phyloP scores from a whole-genome alignment of 805 yeast species.

The Saccharomycopsis synnaedendra region DNA sequence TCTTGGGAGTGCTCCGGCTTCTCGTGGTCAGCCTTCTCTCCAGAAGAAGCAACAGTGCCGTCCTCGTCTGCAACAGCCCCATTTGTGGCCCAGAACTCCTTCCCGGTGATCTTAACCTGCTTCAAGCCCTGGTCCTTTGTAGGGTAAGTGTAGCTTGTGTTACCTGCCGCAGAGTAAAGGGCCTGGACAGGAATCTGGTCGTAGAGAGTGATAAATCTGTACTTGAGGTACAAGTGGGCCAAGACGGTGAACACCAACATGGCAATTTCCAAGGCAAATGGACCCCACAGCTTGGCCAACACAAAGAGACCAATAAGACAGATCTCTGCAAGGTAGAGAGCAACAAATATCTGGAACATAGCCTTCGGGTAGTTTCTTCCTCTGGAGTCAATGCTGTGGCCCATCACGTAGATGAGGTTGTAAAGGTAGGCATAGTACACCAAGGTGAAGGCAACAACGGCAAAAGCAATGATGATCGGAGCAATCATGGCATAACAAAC shows the following conservation, averaged over 20 bases:
- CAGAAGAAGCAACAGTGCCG: background rate
- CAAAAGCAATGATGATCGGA: slow-evolving; percentile 59
- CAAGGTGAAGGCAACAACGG: slow-evolving; percentile 45
- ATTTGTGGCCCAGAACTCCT: slow-evolving; percentile 19
- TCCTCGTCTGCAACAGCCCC: slow-evolving; percentile 2
- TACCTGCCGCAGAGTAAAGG: slow-evolving; percentile 27
- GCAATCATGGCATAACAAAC: slow-evolving; percentile 71
- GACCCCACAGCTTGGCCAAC: slow-evolving; percentile 71
- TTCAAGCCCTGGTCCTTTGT: slow-evolving; percentile 49
- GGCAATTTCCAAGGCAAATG: slow-evolving; percentile 59
- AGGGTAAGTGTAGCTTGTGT: slow-evolving; percentile 40
- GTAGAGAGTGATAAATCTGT: slow-evolving; percentile 48
- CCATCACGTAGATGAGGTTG: slow-evolving; percentile 50
- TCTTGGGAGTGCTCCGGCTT: background rate
- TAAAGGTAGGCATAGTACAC: slow-evolving; percentile 54
- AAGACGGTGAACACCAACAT: slow-evolving; percentile 44
- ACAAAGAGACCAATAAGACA: slow-evolving; percentile 63
- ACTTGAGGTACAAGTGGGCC: slow-evolving; percentile 47
- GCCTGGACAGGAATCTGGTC: slow-evolving; percentile 64
- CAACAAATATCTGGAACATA: slow-evolving; percentile 60
- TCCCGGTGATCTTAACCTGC: slow-evolving; percentile 44
- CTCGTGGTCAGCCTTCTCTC: background rate
- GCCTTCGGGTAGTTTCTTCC: slow-evolving; percentile 70
- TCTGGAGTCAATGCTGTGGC: slow-evolving; percentile 48
- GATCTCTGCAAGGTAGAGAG: slow-evolving; percentile 58